Base-by-base conservation (phyloP, 768 basidiomycete genomes). In the Phanerochaete carnosa region DNA sequence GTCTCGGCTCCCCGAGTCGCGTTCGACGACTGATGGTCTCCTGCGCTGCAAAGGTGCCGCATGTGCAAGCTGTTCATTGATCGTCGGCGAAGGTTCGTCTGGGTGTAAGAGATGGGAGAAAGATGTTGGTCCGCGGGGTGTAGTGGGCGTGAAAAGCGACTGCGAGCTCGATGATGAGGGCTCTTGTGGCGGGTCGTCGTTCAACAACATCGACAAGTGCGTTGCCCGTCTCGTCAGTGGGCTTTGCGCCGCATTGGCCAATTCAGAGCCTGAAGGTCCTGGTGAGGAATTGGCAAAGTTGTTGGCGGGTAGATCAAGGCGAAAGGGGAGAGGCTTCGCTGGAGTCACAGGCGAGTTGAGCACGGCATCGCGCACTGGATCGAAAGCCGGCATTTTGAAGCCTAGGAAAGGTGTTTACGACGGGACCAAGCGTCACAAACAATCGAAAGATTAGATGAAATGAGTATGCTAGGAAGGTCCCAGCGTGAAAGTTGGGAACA, bases 281-380 rank as follows among this genome's bases (percentile, higher is more conserved):
- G 80, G 58, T 55, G 82, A 74, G 63, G 79, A 64, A 69, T 61
- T 51, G 72, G 67, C 70, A 45, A 62, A 46, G 64, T 66, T 72
- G 49, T 57, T 64, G 26, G 62, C 47, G 39, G 66, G 64, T 15
- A 62, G 60, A 58, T 68, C 65, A 65, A 69, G 56, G 63, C 70
- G 62, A 53, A 62, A 58, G 53, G 73, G 70, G 26, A 78, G 75
- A 63, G 77, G 59, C 67, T 74, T 75, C 52, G 80, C 70, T 64
- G 79, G 78, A 43, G 80, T 78, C 67, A 85, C 73, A 30, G 90
- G 90, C 45, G 88, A 89, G 74, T 90, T 90, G 67, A 89, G 83
- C 68, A 91, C 88, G 63, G 91, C 91, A 81, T 92, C 91, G 72
- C 91, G 83, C 63, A 93, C 90, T 68, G 91, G 90, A 81, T 92